Evolutionary conservation across 495 filamentous ascomycete species (phyloP), one percentile per base, ranked within the genome.

Genomic region (Aspergillus sclerotiicarbonarius): DNA sequence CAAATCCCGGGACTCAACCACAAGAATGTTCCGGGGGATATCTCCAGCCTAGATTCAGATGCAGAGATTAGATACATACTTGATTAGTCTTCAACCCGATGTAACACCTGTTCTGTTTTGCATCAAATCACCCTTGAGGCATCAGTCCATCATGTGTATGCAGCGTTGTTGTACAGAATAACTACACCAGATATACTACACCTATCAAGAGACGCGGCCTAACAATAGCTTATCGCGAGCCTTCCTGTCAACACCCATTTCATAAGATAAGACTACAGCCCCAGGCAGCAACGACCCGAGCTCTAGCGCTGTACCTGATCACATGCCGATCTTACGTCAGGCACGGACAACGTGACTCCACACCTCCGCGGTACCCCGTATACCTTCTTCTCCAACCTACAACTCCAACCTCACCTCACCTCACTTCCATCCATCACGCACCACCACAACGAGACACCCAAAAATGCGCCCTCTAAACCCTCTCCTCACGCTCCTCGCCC

Each of bases 391-490:
- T 58, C 30, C 53, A 57, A 41, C 31, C 32, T 29, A 39, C 44
- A 43, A 46, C 25, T 5, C 5, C 25, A 25, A 25, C 25, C 25
- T 25, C 25, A 25, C 25, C 25, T 31, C 31, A 41, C 37, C 8
- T 29, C 13, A 21, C 20, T 6, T 45, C 20, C 52, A 3, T 2
- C 39, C 15, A 35, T 29, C 52, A 44, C 12, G 49, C 48, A 31
- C 57, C 32, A 41, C 30, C 16, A n/a, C 49, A 56, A 35, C 53
- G 32, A n/a, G 43, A 16, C 33, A 3, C 13, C 37, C 7, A 41
- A 12, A 41, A 51, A 54, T 61, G 60, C 61, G 51, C 44, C 32
- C 59, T 20, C 39, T 67, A 20, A 49, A 47, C 30, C 48, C 65
- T 12, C 32, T 66, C 37, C 58, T 62, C 12, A 18, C 57, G n/a